These are phyloP conservation scores for Pleurozium schreberi DNA, from an alignment of 225 moss, liverwort and hornwort species.

Conservation along the genomic window DNA sequence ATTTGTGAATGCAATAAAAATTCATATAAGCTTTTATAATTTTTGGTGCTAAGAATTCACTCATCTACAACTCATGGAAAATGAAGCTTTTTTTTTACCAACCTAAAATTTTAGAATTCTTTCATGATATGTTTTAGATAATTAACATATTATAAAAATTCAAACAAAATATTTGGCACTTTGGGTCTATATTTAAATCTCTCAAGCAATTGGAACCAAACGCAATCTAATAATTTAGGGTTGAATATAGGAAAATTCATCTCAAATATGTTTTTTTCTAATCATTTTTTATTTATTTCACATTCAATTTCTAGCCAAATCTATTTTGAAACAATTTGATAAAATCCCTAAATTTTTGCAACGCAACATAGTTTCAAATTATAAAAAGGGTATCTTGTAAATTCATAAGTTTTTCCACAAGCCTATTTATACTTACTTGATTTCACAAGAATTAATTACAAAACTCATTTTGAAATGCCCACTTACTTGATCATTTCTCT, in stretches of 20 bases:
- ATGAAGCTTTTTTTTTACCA: neutral
- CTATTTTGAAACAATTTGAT: neutral
- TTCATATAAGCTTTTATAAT: neutral
- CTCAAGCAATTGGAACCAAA: neutral
- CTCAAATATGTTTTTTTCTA: neutral
- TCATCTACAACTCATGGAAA: accelerated
- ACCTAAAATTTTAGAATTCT: neutral
- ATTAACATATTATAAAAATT: neutral
- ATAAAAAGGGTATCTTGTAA: no score
- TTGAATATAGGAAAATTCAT: neutral
- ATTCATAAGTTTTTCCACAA: neutral
- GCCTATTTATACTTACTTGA: no score
- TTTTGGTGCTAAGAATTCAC: neutral
- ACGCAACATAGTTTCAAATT: neutral
- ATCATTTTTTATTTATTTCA: neutral
- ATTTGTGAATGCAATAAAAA: accelerated
- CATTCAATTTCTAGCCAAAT: neutral
- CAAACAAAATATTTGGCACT: neutral
- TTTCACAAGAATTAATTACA: neutral
- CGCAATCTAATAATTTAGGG: accelerated
- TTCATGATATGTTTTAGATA: neutral
- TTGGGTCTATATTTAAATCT: neutral
- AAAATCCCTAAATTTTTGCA: neutral
- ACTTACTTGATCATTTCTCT: neutral
- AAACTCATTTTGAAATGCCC: neutral